phyloP scores from a whole-genome alignment of 371 early-diverging fungal genomes.

The Capillidium rhysosporum region DNA sequence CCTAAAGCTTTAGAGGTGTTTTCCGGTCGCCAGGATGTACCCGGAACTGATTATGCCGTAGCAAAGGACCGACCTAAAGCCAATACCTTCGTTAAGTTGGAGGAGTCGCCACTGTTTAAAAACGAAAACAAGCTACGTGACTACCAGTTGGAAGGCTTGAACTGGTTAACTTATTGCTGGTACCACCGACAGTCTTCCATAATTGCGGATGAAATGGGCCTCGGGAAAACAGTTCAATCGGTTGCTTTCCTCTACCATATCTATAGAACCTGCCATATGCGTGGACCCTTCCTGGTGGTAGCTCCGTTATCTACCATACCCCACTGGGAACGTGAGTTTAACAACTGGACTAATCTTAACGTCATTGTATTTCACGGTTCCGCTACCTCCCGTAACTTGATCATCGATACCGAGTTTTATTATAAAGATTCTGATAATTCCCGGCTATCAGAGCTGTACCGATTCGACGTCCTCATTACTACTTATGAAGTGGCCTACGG shows the following conservation, averaged over 20 bases:
- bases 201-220: conserved; percentile 88
- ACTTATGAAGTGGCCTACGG: conserved; percentile 95
- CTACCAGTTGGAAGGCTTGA: conserved; percentile 75
- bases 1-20: conserved; percentile 25
- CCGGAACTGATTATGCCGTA: neutral
- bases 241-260: neutral
- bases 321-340: conserved; percentile 94
- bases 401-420: neutral
- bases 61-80: conserved; percentile 24
- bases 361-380: conserved; percentile 56
- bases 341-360: conserved; percentile 35
- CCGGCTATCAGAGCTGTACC: conserved; percentile 24
- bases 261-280: neutral
- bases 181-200: conserved; percentile 16
- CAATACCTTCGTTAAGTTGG: conserved; percentile 33
- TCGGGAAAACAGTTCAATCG: conserved; percentile 13
- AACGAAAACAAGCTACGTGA: conserved; percentile 44
- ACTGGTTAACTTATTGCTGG: conserved; percentile 12
- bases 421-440: conserved; percentile 15
- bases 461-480: conserved; percentile 89
- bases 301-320: conserved; percentile 89
- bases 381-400: conserved; percentile 71
- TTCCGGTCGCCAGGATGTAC: conserved; percentile 18
- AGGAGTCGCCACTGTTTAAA: conserved; percentile 40
- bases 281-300: conserved; percentile 50